Evolutionary conservation across 306 rosid species (phyloP).

Genomic region (Prinsepia uniflora): DNA sequence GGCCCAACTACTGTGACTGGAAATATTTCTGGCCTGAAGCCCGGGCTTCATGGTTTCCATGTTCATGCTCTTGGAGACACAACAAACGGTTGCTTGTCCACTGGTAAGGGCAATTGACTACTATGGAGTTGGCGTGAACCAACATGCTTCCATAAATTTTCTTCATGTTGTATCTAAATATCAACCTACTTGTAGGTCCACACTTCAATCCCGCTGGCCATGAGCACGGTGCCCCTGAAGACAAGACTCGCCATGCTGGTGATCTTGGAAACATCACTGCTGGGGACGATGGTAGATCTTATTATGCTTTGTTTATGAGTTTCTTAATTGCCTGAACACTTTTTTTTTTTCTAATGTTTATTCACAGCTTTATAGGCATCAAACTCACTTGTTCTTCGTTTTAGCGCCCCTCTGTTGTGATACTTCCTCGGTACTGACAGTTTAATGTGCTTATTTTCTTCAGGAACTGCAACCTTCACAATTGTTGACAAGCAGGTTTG

Average conservation of each 20-base stretch:
- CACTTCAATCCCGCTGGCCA: constrained; percentile 76
- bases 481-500: constrained; percentile 69
- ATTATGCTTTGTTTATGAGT: neutral
- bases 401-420: neutral
- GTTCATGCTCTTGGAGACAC: constrained; percentile 94
- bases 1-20: constrained; percentile 87
- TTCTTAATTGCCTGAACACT: neutral
- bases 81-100: constrained; percentile 93
- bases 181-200: constrained; percentile 46
- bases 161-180: constrained; percentile 10
- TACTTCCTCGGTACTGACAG: neutral
- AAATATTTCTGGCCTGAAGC: constrained; percentile 63
- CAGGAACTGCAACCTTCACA: constrained; percentile 69
- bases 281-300: constrained; percentile 68
- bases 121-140: neutral
- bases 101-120: constrained; percentile 47
- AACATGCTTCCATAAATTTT: neutral
- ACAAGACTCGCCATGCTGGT: constrained; percentile 83
- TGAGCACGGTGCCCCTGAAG: constrained; percentile 90
- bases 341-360: neutral
- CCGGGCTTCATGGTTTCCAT: constrained; percentile 93
- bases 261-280: constrained; percentile 87
- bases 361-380: constrained; percentile 1
- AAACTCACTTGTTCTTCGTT: neutral
- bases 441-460: constrained; percentile 27